Evolutionary conservation across 192 early-diverging fungal species (phyloP), one percentile per base, ranked within the genome.

Genomic region (Coemansia guatemalensis): DNA sequence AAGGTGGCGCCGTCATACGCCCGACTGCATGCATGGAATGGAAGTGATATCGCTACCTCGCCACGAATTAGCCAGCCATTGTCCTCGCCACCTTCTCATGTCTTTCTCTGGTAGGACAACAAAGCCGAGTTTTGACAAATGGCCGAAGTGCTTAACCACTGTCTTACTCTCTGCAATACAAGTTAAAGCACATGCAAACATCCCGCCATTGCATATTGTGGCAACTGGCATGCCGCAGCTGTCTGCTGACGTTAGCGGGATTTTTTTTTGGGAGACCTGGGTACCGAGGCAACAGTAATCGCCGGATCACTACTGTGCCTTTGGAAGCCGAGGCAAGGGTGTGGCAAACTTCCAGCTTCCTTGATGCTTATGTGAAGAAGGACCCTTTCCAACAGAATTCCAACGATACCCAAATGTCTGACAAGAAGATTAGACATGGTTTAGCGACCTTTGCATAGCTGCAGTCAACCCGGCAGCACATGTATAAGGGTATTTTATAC

Each of bases 1-100:
- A 61, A 61, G 48, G 59, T 32, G 59, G 59, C 49, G 59, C 48
- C 59, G 30, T 61, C 59, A 61, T 61, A 50, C 35, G 59, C 30
- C 35, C 29, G 41, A n/a, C 48, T 32, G 23, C 27, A 61, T 51
- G 21, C 39, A 44, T 44, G 3, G 39, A 12, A 14, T 44, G 39
- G 14, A 17, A 17, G 39, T 44, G 39, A 44, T 44, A 44, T 44
- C 12, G 39, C 39, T 44, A 44, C 14, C 39, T 44, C 39, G 39
- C 39, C 39, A 44, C 39, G 1, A 44, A 44, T 44, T 44, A 44
- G 39, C 39, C 14, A 44, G 39, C 14, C 39, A 44, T 44, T 44
- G 39, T 44, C 17, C 39, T 44, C 39, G 39, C 39, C 39, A 44
- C 50, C 2, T 52, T 52, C 22, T 26, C 50, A 26, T 26, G 50